phyloP scores from a whole-genome alignment of 148 eudicot species.

The Spergularia bocconei region DNA sequence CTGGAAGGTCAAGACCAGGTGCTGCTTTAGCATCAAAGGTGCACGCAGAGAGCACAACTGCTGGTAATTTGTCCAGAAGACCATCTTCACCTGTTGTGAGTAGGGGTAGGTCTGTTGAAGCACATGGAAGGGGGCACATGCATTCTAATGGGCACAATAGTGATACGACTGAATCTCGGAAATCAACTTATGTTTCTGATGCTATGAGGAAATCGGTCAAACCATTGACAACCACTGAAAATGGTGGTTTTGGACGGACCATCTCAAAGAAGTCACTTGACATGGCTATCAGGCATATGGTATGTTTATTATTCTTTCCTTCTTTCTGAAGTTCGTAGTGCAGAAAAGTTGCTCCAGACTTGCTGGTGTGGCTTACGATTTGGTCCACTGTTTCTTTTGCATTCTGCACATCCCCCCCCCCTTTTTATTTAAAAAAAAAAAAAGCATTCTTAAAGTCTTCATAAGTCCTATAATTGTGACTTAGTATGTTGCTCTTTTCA shows the following conservation, averaged over 20 bases:
- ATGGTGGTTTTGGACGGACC: slow-evolving; percentile 75
- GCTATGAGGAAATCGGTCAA: slow-evolving; percentile 61
- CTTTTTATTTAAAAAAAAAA: no score
- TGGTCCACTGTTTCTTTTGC: neutral
- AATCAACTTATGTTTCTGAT: slow-evolving; percentile 51
- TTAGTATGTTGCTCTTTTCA: neutral
- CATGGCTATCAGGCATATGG: slow-evolving; percentile 96
- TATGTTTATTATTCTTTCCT: slow-evolving; percentile 24
- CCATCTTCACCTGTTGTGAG: slow-evolving; percentile 66
- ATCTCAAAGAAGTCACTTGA: slow-evolving; percentile 95
- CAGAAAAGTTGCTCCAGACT: neutral
- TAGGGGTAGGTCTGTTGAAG: slow-evolving; percentile 69
- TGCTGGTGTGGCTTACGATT: neutral
- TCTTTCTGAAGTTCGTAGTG: slow-evolving; percentile 12
- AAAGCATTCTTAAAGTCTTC: no score
- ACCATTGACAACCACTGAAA: slow-evolving; percentile 49
- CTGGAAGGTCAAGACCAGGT: slow-evolving; percentile 91
- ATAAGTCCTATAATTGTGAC: neutral
- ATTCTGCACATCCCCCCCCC: neutral
- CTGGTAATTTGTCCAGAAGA: slow-evolving; percentile 53
- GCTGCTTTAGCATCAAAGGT: slow-evolving; percentile 49
- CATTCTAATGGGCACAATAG: slow-evolving; percentile 49
- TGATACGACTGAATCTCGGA: slow-evolving; percentile 51
- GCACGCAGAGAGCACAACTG: slow-evolving; percentile 44
- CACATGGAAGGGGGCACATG: slow-evolving; percentile 50